A percentile compares a stretch with the other conserved stretches of the same genome.
Evolutionary conservation across 768 basidiomycete genomes (phyloP).

Genomic region (Pisolithus marmoratus): DNA sequence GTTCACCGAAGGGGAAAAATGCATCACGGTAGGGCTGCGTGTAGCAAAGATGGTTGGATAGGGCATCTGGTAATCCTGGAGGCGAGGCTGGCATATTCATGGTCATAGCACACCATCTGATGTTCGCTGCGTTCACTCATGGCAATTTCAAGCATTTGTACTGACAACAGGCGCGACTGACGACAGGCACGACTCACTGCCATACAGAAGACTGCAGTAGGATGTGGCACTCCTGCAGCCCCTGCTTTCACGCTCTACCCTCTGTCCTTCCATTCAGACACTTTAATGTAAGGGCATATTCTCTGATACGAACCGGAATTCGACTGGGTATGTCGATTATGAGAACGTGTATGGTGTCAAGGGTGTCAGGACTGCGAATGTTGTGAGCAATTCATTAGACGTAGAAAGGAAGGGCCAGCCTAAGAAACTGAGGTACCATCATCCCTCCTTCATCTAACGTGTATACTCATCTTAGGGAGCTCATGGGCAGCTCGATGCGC

Average conservation of each 20-base stretch:
- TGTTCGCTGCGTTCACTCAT: not conserved
- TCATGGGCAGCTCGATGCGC: slow-evolving; percentile 67
- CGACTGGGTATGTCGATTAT: slow-evolving; percentile 86
- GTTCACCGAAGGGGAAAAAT: too few relatives aligned
- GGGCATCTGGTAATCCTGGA: slow-evolving; percentile 42
- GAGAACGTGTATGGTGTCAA: slow-evolving; percentile 83
- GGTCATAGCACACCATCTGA: slow-evolving; percentile 63
- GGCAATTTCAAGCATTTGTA: slow-evolving; percentile 67
- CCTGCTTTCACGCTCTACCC: slow-evolving; percentile 45
- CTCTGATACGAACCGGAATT: slow-evolving; percentile 92
- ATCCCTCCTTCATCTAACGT: not conserved
- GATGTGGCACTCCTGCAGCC: slow-evolving; percentile 70
- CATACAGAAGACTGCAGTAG: slow-evolving; percentile 83
- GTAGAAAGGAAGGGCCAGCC: slow-evolving; percentile 63
- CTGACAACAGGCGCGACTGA: too few relatives aligned
- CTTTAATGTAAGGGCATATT: slow-evolving; percentile 63
- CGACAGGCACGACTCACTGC: slow-evolving; percentile 76
- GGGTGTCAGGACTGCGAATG: slow-evolving; percentile 87
- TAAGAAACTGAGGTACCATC: slow-evolving; percentile 58
- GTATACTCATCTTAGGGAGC: slow-evolving; percentile 38
- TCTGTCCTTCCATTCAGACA: slow-evolving; percentile 83
- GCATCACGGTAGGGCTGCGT: too few relatives aligned
- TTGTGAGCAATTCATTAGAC: slow-evolving; percentile 77
- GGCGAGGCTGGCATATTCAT: slow-evolving; percentile 61
- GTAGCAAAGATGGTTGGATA: too few relatives aligned